Evolutionary conservation across 2,329 filamentous ascomycete genomes (phyloP).

Genomic region (Trichoderma cornu-damae): DNA sequence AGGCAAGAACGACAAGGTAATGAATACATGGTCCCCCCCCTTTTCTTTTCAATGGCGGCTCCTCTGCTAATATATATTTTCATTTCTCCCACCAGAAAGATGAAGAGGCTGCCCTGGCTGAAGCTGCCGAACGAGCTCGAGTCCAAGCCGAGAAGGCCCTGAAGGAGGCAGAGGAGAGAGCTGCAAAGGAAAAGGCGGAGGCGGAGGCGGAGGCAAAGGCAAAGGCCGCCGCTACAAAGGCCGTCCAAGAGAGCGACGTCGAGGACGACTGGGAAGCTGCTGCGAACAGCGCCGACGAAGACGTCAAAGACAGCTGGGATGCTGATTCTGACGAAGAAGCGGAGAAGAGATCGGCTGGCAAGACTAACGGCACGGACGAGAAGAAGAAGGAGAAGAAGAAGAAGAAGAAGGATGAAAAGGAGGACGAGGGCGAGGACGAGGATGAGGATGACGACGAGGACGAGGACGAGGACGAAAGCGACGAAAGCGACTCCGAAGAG

Average conservation of each 20-base stretch:
- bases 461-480: constrained; percentile 2
- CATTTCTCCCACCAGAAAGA: constrained; percentile 47
- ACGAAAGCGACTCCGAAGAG: constrained; percentile 31
- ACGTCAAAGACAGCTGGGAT: constrained; percentile 94
- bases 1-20: constrained; percentile 54
- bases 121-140: constrained; percentile 68
- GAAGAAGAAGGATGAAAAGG: constrained; percentile 21
- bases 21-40: neutral
- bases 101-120: constrained; percentile 71
- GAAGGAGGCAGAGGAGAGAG: constrained; percentile 58
- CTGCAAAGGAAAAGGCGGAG: constrained; percentile 52
- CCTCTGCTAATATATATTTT: neutral
- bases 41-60: too few relatives aligned
- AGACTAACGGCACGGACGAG: constrained; percentile 24
- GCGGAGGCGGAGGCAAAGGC: constrained; percentile 54
- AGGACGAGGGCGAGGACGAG: too few relatives aligned
- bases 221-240: constrained; percentile 49
- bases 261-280: constrained; percentile 87
- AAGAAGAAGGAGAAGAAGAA: constrained; percentile 20
- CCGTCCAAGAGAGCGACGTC: constrained; percentile 53
- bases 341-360: constrained; percentile 35
- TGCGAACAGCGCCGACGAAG: constrained; percentile 60
- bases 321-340: constrained; percentile 71
- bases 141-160: constrained; percentile 62
- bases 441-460: too few relatives aligned